These are phyloP conservation scores for Globisporangium camurandrum DNA, from an alignment of 352 stramenopile species.

Conservation along the genomic window DNA sequence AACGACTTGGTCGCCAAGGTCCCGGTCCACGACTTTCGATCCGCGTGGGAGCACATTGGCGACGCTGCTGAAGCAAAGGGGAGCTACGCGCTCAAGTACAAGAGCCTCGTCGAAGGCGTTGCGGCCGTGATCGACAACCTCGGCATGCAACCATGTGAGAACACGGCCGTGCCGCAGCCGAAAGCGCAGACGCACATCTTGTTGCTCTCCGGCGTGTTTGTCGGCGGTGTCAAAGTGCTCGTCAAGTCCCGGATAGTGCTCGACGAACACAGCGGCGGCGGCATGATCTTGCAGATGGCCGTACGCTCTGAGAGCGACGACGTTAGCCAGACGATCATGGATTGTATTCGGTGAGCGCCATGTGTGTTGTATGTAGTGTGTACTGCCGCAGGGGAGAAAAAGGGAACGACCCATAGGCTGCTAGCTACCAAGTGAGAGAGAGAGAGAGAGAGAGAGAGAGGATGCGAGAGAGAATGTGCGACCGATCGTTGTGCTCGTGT, in stretches of 20 bases:
- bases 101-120: conserved; percentile 94
- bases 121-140: conserved; percentile 94
- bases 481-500: too few species aligned
- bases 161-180: conserved; percentile 83
- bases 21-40: conserved; percentile 93
- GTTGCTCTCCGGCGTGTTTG: conserved; percentile 95
- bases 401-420: neutral
- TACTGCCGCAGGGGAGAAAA: neutral
- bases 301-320: conserved; percentile 92
- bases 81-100: conserved; percentile 96
- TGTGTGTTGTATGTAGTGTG: neutral
- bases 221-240: conserved; percentile 91
- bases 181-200: conserved; percentile 94
- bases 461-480: neutral
- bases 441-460: neutral
- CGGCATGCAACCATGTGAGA: conserved; percentile 96
- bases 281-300: conserved; percentile 94
- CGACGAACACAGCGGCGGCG: conserved; percentile 81
- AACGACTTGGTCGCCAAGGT: conserved; percentile 98
- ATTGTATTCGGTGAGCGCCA: conserved; percentile 94
- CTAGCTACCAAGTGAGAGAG: neutral
- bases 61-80: conserved; percentile 94
- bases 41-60: conserved; percentile 93
- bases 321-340: conserved; percentile 94
- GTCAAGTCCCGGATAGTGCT: conserved; percentile 94